phyloP scores from a whole-genome alignment of 495 filamentous ascomycete species.

The Lophiostoma macrostomum region DNA sequence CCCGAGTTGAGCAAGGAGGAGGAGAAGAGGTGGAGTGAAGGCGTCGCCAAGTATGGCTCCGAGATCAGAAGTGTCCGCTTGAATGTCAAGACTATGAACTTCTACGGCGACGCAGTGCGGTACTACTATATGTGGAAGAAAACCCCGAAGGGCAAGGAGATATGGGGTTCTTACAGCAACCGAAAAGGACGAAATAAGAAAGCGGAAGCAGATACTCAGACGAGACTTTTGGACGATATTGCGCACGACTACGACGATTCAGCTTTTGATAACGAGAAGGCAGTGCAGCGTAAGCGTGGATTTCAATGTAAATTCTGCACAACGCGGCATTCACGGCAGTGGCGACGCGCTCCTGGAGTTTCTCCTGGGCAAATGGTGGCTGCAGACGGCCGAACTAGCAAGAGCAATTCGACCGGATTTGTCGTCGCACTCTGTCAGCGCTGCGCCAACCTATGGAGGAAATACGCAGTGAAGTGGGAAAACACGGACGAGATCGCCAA shows the following conservation, averaged over 20 bases:
- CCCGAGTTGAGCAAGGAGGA: conserved; percentile 77
- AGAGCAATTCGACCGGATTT: conserved; percentile 70
- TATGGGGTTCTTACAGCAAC: conserved; percentile 86
- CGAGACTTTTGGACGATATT: conserved; percentile 83
- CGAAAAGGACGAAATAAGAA: conserved; percentile 84
- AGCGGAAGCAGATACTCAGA: conserved; percentile 58
- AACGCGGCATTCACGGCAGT: conserved; percentile 76
- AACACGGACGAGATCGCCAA: conserved; percentile 90
- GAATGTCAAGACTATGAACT: conserved; percentile 74
- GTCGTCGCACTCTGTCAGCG: conserved; percentile 83
- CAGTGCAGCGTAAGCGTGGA: conserved; percentile 66
- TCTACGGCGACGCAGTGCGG: conserved; percentile 74
- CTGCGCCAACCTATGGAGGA: conserved; percentile 88
- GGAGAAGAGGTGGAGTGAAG: conserved; percentile 87
- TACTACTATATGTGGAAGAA: conserved; percentile 99
- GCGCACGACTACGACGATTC: conserved; percentile 94
- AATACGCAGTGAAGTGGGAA: conserved; percentile 94
- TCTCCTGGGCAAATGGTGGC: conserved; percentile 66
- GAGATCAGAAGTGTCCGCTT: conserved; percentile 80
- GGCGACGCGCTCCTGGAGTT: conserved; percentile 81
- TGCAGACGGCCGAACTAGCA: conserved; percentile 62
- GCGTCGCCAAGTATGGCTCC: conserved; percentile 83
- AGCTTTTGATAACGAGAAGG: conserved; percentile 91
- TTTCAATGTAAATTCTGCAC: conserved; percentile 96
- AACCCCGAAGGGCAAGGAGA: conserved; percentile 72